A percentile compares a stretch with the other conserved stretches of the same genome.
Evolutionary conservation across 2,329 filamentous ascomycete genomes (phyloP).

Genomic region (Boeremia lycopersici): DNA sequence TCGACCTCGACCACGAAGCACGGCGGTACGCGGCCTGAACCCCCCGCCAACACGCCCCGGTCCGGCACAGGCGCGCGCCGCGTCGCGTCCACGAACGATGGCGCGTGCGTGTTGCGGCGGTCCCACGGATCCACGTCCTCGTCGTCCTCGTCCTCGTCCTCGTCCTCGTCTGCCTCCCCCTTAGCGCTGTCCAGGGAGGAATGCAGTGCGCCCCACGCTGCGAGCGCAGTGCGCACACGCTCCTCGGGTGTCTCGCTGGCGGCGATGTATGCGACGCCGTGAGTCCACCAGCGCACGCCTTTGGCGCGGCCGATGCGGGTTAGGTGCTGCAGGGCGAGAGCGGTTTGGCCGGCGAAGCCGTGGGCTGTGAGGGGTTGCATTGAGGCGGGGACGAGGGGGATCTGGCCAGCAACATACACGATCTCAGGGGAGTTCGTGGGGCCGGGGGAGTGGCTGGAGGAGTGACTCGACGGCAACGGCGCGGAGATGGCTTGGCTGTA

Average conservation of each 20-base stretch:
- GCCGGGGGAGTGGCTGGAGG: not conserved
- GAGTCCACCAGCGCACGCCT: slow-evolving; percentile 75
- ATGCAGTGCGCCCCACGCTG: slow-evolving; percentile 50
- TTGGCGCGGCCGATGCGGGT: slow-evolving; percentile 79
- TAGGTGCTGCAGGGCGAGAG: slow-evolving; percentile 84
- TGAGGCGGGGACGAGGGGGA: slow-evolving; percentile 79
- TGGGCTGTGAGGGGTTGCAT: slow-evolving; percentile 65
- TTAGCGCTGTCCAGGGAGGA: not conserved
- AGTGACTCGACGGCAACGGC: slow-evolving; percentile 36
- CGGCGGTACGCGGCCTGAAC: slow-evolving; percentile 52
- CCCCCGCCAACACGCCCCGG: not conserved
- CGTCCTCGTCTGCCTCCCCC: slow-evolving; percentile 24
- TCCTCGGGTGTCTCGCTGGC: slow-evolving; percentile 9
- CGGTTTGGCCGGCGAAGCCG: slow-evolving; percentile 63
- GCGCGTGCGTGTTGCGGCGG: slow-evolving; percentile 63
- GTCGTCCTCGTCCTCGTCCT: slow-evolving; percentile 52
- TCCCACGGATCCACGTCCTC: slow-evolving; percentile 70
- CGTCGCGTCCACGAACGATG: slow-evolving; percentile 29
- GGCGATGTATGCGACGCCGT: slow-evolving; percentile 64
- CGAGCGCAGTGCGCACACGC: slow-evolving; percentile 46
- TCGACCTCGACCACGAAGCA: slow-evolving; percentile 78
- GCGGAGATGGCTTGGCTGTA: slow-evolving; percentile 86
- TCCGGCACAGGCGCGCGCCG: slow-evolving; percentile 52
- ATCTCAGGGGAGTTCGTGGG: slow-evolving; percentile 26
- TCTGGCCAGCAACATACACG: slow-evolving; percentile 84